phyloP scores from a whole-genome alignment of 805 yeast species.

The Pichia heedii region DNA sequence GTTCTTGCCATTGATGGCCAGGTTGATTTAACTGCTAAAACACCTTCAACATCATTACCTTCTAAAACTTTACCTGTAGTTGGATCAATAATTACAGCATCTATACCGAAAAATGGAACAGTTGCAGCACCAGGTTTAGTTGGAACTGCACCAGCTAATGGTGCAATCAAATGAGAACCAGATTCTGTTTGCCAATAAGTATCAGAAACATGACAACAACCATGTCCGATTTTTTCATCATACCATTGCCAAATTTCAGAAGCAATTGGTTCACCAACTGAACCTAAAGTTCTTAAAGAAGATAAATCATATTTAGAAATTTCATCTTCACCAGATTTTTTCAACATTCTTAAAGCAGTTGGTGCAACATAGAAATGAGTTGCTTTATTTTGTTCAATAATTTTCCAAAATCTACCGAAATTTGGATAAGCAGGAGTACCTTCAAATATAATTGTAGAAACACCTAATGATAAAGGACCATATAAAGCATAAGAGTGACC shows the following conservation, averaged over 20 bases:
- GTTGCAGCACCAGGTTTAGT: slow-evolving; percentile 98
- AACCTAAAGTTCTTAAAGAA: slow-evolving; percentile 86
- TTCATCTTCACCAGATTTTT: slow-evolving; percentile 72
- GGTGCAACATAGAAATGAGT: slow-evolving; percentile 98
- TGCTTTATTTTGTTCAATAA: slow-evolving; percentile 82
- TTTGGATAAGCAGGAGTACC: slow-evolving; percentile 97
- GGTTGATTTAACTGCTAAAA: slow-evolving; percentile 75
- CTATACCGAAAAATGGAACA: slow-evolving; percentile 91
- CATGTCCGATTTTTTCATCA: slow-evolving; percentile 82
- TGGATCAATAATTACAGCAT: slow-evolving; percentile 87
- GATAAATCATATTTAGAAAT: slow-evolving; percentile 75
- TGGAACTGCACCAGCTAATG: slow-evolving; percentile 89
- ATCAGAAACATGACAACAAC: slow-evolving; percentile 83
- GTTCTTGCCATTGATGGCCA: slow-evolving; percentile 99
- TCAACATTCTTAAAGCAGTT: slow-evolving; percentile 87
- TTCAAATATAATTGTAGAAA: slow-evolving; percentile 88
- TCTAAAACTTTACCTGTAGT: slow-evolving; percentile 75
- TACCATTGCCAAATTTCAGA: slow-evolving; percentile 99
- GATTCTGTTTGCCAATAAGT: slow-evolving; percentile 99
- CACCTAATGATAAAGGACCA: slow-evolving; percentile 86
- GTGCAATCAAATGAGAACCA: slow-evolving; percentile 91
- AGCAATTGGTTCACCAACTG: slow-evolving; percentile 98
- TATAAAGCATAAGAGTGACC: slow-evolving; percentile 95
- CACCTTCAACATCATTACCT: slow-evolving; percentile 94
- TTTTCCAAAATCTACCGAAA: slow-evolving; percentile 94